A percentile compares a stretch with the other conserved stretches of the same genome.
These are phyloP conservation scores for Heritiera fomes DNA, from an alignment of 345 rosid genomes.

Conservation along the genomic window DNA sequence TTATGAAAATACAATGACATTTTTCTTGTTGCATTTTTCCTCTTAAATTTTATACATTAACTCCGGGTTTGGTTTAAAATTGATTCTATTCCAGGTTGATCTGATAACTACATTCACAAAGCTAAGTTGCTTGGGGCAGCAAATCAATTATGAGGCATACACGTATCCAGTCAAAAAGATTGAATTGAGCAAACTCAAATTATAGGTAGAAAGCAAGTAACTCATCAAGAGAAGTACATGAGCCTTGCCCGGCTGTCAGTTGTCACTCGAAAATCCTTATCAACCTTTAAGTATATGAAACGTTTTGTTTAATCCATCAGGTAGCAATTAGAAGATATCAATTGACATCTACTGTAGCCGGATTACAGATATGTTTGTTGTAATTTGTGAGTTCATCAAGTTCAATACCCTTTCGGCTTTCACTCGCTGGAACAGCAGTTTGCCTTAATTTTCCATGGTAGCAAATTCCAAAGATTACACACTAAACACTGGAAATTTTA, in stretches of 20 bases:
- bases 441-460: background rate
- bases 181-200: constrained; percentile 80
- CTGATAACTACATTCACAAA: constrained; percentile 82
- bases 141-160: constrained; percentile 86
- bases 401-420: background rate
- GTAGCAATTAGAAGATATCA: background rate
- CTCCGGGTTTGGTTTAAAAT: background rate
- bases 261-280: background rate
- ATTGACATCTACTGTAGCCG: background rate
- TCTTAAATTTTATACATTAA: background rate
- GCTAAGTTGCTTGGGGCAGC: constrained; percentile 75
- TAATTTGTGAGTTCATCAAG: background rate
- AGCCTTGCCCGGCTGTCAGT: background rate
- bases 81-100: constrained; percentile 64
- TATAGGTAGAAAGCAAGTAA: constrained; percentile 25
- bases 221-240: background rate
- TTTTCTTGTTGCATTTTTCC: background rate
- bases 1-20: background rate
- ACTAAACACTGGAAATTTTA: background rate
- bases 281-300: background rate
- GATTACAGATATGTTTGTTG: background rate
- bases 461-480: background rate
- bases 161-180: constrained; percentile 61
- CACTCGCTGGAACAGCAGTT: background rate
- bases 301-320: background rate